Conservation (phyloP, 495 filamentous ascomycete species). For the Apodospora peruviana region DNA sequence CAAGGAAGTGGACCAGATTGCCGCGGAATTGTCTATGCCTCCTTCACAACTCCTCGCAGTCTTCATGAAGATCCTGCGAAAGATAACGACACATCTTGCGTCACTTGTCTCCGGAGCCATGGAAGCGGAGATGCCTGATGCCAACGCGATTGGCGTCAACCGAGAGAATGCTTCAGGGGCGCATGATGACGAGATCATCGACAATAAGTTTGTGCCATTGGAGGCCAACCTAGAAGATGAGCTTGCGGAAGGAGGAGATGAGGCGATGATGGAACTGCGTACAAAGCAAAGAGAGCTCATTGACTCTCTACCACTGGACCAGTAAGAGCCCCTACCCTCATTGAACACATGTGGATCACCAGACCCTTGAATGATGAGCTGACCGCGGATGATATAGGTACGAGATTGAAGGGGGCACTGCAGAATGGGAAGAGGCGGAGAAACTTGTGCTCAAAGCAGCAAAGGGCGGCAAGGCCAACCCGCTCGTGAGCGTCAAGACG, state of each 20-base stretch:
- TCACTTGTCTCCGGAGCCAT: conserved; percentile 68
- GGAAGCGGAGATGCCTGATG: conserved; percentile 60
- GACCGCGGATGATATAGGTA: conserved; percentile 49
- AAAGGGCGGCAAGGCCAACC: conserved; percentile 52
- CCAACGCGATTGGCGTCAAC: conserved; percentile 47
- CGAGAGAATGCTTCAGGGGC: conserved; percentile 46
- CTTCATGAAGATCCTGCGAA: conserved; percentile 93
- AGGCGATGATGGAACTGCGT: conserved; percentile 62
- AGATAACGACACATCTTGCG: conserved; percentile 72
- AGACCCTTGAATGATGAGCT: conserved; percentile 16
- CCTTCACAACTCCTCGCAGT: conserved; percentile 83
- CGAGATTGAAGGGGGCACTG: conserved; percentile 65
- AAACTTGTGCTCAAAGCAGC: conserved; percentile 58
- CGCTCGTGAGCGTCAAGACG: conserved; percentile 79
- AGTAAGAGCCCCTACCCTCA: conserved; percentile 51
- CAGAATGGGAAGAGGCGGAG: conserved; percentile 80
- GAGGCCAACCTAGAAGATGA: conserved; percentile 77
- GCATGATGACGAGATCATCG: conserved; percentile 57
- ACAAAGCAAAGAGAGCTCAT: conserved; percentile 77
- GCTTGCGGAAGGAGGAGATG: conserved; percentile 73
- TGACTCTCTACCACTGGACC: conserved; percentile 79
- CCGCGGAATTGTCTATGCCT: conserved; percentile 70
- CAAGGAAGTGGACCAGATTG: conserved; percentile 75
- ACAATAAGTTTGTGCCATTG: conserved; percentile 61
- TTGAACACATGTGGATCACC: conserved; percentile 34